These are phyloP conservation scores for Fusarium tuaranense DNA, from an alignment of 2,329 filamentous ascomycete species.

Conservation along the genomic window DNA sequence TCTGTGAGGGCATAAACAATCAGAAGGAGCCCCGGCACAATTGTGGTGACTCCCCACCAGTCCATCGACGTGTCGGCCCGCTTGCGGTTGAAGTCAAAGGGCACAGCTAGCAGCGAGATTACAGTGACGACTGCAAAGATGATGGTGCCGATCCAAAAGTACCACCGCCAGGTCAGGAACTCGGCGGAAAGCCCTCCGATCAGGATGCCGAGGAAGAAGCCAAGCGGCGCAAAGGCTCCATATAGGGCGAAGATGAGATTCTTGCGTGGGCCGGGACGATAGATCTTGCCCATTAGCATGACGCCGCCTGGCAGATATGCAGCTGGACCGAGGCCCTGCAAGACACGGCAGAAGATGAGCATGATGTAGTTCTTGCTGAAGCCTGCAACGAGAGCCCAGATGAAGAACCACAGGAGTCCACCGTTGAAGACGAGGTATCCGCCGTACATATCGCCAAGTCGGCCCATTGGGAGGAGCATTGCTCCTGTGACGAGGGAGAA, in stretches of 20 bases:
- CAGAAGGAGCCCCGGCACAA: slow-evolving; percentile 69
- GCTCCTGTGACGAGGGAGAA: slow-evolving; percentile 68
- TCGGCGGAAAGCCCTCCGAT: slow-evolving; percentile 72
- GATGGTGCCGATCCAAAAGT: slow-evolving; percentile 73
- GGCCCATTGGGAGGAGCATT: slow-evolving; percentile 73
- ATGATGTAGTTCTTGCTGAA: slow-evolving; percentile 76
- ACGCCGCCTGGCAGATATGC: slow-evolving; percentile 79
- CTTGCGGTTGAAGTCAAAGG: slow-evolving; percentile 47
- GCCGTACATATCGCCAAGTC: slow-evolving; percentile 72
- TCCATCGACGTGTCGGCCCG: slow-evolving; percentile 62
- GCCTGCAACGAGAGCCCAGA: slow-evolving; percentile 77
- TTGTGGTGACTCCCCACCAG: slow-evolving; percentile 67
- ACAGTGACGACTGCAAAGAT: slow-evolving; percentile 60
- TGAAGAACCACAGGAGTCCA: slow-evolving; percentile 72
- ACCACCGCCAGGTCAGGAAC: slow-evolving; percentile 74
- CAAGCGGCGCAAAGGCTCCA: slow-evolving; percentile 67
- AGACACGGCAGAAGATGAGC: slow-evolving; percentile 78
- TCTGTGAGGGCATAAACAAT: slow-evolving; percentile 77
- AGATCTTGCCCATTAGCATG: slow-evolving; percentile 75
- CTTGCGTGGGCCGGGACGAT: slow-evolving; percentile 77
- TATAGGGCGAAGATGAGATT: slow-evolving; percentile 74
- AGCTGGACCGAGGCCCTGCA: slow-evolving; percentile 80
- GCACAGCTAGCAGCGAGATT: slow-evolving; percentile 55
- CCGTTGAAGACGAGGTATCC: slow-evolving; percentile 69
- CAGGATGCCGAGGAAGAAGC: slow-evolving; percentile 75